These are phyloP conservation scores for Trichophyton benhamiae DNA, from an alignment of 2,329 filamentous ascomycete genomes.

Conservation along the genomic window DNA sequence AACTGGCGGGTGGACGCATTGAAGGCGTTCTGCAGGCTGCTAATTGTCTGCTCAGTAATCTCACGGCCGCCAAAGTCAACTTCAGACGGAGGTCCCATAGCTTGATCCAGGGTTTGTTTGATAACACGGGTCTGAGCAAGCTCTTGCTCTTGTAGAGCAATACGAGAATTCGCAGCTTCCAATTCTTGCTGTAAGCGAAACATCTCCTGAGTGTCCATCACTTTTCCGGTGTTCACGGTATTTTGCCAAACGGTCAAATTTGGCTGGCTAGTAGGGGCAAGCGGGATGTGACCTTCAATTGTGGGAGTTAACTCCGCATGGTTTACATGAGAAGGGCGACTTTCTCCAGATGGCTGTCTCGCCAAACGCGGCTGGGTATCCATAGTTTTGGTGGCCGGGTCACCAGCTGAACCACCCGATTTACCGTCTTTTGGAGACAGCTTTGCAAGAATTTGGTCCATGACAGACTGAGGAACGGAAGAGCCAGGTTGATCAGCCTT, in stretches of 20 bases:
- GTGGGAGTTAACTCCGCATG: background rate
- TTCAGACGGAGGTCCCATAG: conserved; percentile 43
- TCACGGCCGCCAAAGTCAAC: conserved; percentile 39
- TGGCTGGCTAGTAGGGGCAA: background rate
- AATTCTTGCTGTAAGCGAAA: conserved; percentile 46
- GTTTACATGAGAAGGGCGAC: background rate
- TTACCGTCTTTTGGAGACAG: conserved; percentile 27
- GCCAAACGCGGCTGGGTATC: background rate
- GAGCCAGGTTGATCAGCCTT: conserved; percentile 30
- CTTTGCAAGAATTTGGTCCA: conserved; percentile 50
- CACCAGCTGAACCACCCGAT: conserved; percentile 6
- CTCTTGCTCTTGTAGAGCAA: conserved; percentile 50
- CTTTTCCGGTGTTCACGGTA: background rate
- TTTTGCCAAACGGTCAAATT: background rate
- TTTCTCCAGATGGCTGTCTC: conserved; percentile 1
- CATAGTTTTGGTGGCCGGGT: background rate
- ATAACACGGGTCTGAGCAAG: conserved; percentile 48
- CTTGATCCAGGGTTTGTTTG: conserved; percentile 49
- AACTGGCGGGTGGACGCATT: conserved; percentile 38
- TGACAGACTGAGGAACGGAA: conserved; percentile 25
- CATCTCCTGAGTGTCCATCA: conserved; percentile 32
- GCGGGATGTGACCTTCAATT: background rate
- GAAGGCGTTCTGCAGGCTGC: conserved; percentile 40
- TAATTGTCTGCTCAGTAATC: conserved; percentile 40
- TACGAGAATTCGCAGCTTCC: conserved; percentile 43